phyloP scores from a whole-genome alignment of 2,329 filamentous ascomycete species.

The Waltergamsia citrina region DNA sequence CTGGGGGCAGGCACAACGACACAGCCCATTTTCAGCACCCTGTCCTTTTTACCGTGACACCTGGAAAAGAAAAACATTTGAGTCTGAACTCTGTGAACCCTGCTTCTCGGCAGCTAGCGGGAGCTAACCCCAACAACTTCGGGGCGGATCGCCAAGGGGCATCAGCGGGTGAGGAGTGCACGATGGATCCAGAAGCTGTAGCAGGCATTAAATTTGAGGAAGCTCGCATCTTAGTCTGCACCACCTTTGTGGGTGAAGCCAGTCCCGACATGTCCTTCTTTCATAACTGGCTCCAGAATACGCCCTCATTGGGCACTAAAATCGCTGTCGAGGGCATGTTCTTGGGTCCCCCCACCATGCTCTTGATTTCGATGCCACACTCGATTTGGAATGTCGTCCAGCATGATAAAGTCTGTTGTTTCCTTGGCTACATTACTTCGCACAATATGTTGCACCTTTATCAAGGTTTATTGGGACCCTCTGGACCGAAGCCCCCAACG shows the following conservation, averaged over 20 bases:
- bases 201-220: slow-evolving; percentile 53
- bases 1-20: too few relatives aligned
- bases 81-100: too few relatives aligned
- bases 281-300: slow-evolving; percentile 55
- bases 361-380: slow-evolving; percentile 57
- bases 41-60: slow-evolving; percentile 45
- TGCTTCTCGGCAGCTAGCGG: slow-evolving; percentile 13
- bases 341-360: slow-evolving; percentile 54
- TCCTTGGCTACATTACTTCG: slow-evolving; percentile 55
- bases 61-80: slow-evolving; percentile 41
- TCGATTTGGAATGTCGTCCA: slow-evolving; percentile 55
- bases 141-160: slow-evolving; percentile 7
- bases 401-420: slow-evolving; percentile 58
- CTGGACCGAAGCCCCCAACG: slow-evolving; percentile 32
- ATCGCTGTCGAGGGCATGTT: slow-evolving; percentile 61
- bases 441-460: slow-evolving; percentile 60
- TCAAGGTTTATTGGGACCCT: slow-evolving; percentile 42
- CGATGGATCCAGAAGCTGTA: slow-evolving; percentile 37
- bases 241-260: slow-evolving; percentile 56
- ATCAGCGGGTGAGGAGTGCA: slow-evolving; percentile 30
- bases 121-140: background rate
- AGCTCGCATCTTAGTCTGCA: slow-evolving; percentile 54
- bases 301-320: slow-evolving; percentile 44
- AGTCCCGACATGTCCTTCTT: slow-evolving; percentile 58
- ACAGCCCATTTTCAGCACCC: slow-evolving; percentile 38